A percentile compares a stretch with the other conserved stretches of the same genome.
phyloP scores from a whole-genome alignment of 768 basidiomycete genomes.

The Boletus reticuloceps region DNA sequence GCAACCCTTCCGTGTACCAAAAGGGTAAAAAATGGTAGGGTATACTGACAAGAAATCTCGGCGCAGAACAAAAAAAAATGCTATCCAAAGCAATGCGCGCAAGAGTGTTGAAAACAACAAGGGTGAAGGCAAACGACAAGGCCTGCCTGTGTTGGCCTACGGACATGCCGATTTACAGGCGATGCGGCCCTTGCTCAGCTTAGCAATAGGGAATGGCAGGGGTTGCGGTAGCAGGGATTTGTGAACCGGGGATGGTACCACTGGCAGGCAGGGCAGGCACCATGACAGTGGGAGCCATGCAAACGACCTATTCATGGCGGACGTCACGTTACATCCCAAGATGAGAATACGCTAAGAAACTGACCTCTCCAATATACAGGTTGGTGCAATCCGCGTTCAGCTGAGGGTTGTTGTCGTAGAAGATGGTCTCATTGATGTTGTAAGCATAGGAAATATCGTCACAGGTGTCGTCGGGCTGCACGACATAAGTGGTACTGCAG shows the following conservation, averaged over 20 bases:
- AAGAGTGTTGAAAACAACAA: not conserved
- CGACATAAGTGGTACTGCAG: conserved; percentile 59
- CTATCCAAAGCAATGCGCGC: conserved; percentile 1
- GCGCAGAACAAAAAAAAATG: not conserved
- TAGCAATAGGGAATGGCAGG: conserved; percentile 49
- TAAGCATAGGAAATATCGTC: conserved; percentile 39
- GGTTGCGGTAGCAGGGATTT: conserved; percentile 34
- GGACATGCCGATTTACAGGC: conserved; percentile 5
- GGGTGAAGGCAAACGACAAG: conserved; percentile 21
- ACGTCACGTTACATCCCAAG: not conserved
- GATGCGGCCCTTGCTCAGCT: not conserved
- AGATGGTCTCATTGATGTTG: conserved; percentile 50
- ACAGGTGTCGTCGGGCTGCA: conserved; percentile 57
- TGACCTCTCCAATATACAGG: conserved; percentile 75
- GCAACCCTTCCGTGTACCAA: conserved; percentile 3
- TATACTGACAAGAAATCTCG: conserved; percentile 19
- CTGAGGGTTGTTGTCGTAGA: conserved; percentile 75
- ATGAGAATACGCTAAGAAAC: conserved; percentile 12
- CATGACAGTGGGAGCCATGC: conserved; percentile 39
- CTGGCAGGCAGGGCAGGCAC: conserved; percentile 45
- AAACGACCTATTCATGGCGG: conserved; percentile 45
- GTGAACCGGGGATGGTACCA: conserved; percentile 25
- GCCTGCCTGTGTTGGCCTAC: conserved; percentile 24
- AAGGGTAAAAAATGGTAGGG: conserved; percentile 15
- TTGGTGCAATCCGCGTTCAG: conserved; percentile 55